Percentiles rank a stretch among this genome's conserved stretches.
Evolutionary conservation across 2,329 filamentous ascomycete species (phyloP).

Genomic region (Aspergillus transmontanensis): DNA sequence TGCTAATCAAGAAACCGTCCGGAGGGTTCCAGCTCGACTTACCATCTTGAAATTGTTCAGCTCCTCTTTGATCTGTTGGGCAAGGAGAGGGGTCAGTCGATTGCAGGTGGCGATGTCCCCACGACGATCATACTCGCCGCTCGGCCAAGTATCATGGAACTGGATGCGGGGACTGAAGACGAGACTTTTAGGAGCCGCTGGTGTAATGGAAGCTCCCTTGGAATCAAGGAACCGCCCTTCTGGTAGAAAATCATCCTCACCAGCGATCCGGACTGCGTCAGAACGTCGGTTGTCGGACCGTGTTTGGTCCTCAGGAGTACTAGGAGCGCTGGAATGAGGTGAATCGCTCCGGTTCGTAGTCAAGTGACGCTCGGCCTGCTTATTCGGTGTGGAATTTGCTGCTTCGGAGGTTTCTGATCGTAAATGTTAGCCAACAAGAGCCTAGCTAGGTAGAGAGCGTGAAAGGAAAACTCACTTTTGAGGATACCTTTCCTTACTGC

Average conservation of each 20-base stretch:
- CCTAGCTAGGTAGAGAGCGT: too few relatives aligned
- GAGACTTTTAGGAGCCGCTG: conserved; percentile 53
- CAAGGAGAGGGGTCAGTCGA: conserved; percentile 91
- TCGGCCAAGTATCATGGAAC: conserved; percentile 96
- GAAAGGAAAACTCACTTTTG: conserved; percentile 67
- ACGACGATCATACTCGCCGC: conserved; percentile 90
- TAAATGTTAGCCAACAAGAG: conserved; percentile 8
- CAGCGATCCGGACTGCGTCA: conserved; percentile 73
- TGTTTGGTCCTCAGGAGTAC: conserved; percentile 79
- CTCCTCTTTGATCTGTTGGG: conserved; percentile 99
- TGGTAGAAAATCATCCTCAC: conserved; percentile 87
- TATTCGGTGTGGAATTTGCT: conserved; percentile 68
- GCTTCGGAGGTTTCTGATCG: conserved; percentile 56
- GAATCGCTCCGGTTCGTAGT: conserved; percentile 72
- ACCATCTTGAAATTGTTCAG: conserved; percentile 99
- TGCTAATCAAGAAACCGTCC: too few relatives aligned
- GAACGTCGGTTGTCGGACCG: conserved; percentile 62
- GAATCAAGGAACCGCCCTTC: conserved; percentile 71
- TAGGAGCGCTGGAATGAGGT: conserved; percentile 81
- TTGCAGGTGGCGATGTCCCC: conserved; percentile 98
- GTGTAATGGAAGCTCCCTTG: conserved; percentile 78
- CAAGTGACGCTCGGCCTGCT: conserved; percentile 62
- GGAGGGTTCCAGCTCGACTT: conserved; percentile 36
- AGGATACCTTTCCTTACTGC: conserved; percentile 94
- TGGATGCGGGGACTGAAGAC: conserved; percentile 89